Conservation (phyloP, 768 basidiomycete species). For the Saitozyma podzolica region DNA sequence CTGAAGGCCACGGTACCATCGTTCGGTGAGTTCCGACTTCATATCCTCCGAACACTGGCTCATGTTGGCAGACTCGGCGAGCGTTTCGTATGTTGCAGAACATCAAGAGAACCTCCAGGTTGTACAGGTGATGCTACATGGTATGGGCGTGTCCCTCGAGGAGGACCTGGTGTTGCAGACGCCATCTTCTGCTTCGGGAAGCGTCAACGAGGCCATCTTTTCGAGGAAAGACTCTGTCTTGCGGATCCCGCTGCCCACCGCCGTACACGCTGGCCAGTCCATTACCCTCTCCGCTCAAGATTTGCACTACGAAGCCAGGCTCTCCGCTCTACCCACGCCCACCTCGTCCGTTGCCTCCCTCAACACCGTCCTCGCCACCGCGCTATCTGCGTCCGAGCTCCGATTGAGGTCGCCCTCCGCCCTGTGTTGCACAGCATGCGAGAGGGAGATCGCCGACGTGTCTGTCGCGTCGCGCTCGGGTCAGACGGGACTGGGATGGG, state of each 20-base stretch:
- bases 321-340: conserved; percentile 24
- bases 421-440: conserved; percentile 36
- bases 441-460: conserved; percentile 24
- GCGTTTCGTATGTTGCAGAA: conserved; percentile 66
- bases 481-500: background rate
- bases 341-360: conserved; percentile 12
- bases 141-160: conserved; percentile 4
- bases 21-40: background rate
- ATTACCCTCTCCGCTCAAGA: conserved; percentile 18
- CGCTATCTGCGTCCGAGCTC: conserved; percentile 36
- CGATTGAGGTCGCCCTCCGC: conserved; percentile 18
- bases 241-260: conserved; percentile 25
- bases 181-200: background rate
- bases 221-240: conserved; percentile 16
- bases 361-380: conserved; percentile 25
- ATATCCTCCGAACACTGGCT: background rate
- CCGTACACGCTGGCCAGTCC: conserved; percentile 20
- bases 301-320: conserved; percentile 31
- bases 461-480: conserved; percentile 1
- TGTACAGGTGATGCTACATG: conserved; percentile 70
- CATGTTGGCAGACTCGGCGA: conserved; percentile 21
- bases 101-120: conserved; percentile 82
- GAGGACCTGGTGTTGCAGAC: conserved; percentile 9
- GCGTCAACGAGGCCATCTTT: conserved; percentile 16
- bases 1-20: conserved; percentile 2